Percentiles rank a stretch among this genome's conserved stretches.
Conservation (phyloP, 306 rosid species). For the Dryas octopetala region DNA sequence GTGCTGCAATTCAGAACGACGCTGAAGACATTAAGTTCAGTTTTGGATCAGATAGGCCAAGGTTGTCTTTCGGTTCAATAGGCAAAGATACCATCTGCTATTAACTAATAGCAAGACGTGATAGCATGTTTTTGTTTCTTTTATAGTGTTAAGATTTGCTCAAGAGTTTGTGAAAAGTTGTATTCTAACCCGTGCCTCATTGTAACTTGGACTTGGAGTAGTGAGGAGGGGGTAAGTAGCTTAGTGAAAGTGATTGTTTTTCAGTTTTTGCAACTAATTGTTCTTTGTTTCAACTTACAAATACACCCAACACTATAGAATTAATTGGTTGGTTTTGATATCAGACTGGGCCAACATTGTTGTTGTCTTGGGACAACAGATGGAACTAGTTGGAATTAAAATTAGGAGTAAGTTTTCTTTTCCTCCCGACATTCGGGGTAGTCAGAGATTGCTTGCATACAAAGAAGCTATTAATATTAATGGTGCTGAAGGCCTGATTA, state of each 20-base stretch:
- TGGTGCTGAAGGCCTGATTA: no score
- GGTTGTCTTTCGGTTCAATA: conserved; percentile 50
- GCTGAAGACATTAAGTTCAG: conserved; percentile 53
- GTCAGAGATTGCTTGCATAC: no score
- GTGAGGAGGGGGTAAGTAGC: not conserved
- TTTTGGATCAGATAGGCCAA: conserved; percentile 63
- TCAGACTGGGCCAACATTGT: no score
- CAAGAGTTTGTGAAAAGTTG: not conserved
- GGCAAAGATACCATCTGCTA: conserved; percentile 57
- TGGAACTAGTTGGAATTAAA: no score
- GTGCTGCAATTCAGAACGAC: conserved; percentile 31
- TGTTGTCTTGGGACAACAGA: no score
- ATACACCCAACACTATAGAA: not conserved
- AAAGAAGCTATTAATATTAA: no score
- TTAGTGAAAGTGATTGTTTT: not conserved
- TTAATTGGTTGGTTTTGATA: not conserved
- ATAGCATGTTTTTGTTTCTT: not conserved
- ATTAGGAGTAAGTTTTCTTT: no score
- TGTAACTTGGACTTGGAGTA: not conserved
- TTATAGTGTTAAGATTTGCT: conserved; percentile 7
- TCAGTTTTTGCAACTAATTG: no score
- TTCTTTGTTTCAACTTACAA: no score
- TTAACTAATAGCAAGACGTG: conserved; percentile 20
- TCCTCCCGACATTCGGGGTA: no score
- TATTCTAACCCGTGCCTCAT: not conserved